Evolutionary conservation across 441 rosid species (phyloP).

Genomic region (Erodium moschatum): DNA sequence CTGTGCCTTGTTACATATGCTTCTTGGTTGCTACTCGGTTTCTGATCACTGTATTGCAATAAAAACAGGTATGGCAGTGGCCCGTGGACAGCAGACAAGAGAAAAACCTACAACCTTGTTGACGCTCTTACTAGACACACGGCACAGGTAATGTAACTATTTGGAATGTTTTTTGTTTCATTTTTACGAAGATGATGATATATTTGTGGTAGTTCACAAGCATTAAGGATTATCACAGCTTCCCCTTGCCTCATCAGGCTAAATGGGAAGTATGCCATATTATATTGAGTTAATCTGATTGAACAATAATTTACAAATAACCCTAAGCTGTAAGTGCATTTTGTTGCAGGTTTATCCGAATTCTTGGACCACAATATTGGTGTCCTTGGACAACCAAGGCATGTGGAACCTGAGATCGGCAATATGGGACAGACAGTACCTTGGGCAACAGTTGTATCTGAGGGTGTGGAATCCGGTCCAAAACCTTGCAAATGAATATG

Average conservation of each 20-base stretch:
- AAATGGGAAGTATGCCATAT: no score
- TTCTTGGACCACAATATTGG: slow-evolving; percentile 67
- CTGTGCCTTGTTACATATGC: neutral
- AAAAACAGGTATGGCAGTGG: slow-evolving; percentile 58
- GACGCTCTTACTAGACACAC: slow-evolving; percentile 84
- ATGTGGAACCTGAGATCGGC: slow-evolving; percentile 95
- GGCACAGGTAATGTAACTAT: slow-evolving; percentile 45
- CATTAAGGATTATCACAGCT: no score
- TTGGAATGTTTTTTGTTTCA: neutral
- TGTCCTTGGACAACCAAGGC: slow-evolving; percentile 81
- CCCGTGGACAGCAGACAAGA: slow-evolving; percentile 51
- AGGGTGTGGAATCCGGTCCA: slow-evolving; percentile 53
- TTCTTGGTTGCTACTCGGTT: neutral
- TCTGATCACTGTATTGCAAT: slow-evolving; percentile 6
- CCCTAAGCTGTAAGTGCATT: neutral
- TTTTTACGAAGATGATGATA: neutral
- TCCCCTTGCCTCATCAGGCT: neutral
- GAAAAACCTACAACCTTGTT: slow-evolving; percentile 55
- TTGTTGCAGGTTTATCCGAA: slow-evolving; percentile 64
- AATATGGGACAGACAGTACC: slow-evolving; percentile 67
- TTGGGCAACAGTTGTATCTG: slow-evolving; percentile 45
- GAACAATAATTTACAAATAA: neutral
- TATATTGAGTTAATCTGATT: neutral
- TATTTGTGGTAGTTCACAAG: no score
- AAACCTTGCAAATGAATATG: slow-evolving; percentile 63